Percentiles rank a stretch among this genome's conserved stretches.
These are phyloP conservation scores for Astraeus odoratus DNA, from an alignment of 768 basidiomycete species.

Conservation along the genomic window DNA sequence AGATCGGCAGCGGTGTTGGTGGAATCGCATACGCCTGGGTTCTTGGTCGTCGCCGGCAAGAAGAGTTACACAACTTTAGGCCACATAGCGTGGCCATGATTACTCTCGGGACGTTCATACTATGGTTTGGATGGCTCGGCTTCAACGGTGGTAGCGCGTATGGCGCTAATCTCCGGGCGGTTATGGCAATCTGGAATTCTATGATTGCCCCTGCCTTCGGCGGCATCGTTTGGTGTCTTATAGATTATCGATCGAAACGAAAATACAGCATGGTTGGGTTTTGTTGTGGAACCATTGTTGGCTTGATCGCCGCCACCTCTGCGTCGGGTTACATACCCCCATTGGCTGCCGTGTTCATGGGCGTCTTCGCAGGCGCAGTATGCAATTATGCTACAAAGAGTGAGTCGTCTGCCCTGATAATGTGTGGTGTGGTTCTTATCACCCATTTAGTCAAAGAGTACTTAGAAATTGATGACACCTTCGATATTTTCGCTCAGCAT, in stretches of 20 bases:
- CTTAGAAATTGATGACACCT: slow-evolving; percentile 74
- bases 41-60: slow-evolving; percentile 72
- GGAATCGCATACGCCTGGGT: slow-evolving; percentile 85
- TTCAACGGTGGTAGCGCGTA: slow-evolving; percentile 90
- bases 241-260: slow-evolving; percentile 73
- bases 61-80: slow-evolving; percentile 69
- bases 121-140: slow-evolving; percentile 87
- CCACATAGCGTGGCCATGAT: slow-evolving; percentile 86
- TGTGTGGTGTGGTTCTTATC: too few relatives aligned
- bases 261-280: slow-evolving; percentile 90
- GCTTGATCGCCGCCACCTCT: slow-evolving; percentile 84
- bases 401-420: too few relatives aligned
- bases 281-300: slow-evolving; percentile 83
- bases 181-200: slow-evolving; percentile 83
- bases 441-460: slow-evolving; percentile 52
- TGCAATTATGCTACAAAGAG: slow-evolving; percentile 85
- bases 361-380: slow-evolving; percentile 60
- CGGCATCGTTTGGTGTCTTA: slow-evolving; percentile 78
- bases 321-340: slow-evolving; percentile 75
- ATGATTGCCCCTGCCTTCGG: slow-evolving; percentile 84
- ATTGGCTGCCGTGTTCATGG: slow-evolving; percentile 73
- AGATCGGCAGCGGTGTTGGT: slow-evolving; percentile 79
- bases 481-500: slow-evolving; percentile 93
- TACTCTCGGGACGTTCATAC: slow-evolving; percentile 74
- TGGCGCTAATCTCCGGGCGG: slow-evolving; percentile 80